Base-by-base conservation (phyloP, 306 rosid species). In the Crotalaria pallida region DNA sequence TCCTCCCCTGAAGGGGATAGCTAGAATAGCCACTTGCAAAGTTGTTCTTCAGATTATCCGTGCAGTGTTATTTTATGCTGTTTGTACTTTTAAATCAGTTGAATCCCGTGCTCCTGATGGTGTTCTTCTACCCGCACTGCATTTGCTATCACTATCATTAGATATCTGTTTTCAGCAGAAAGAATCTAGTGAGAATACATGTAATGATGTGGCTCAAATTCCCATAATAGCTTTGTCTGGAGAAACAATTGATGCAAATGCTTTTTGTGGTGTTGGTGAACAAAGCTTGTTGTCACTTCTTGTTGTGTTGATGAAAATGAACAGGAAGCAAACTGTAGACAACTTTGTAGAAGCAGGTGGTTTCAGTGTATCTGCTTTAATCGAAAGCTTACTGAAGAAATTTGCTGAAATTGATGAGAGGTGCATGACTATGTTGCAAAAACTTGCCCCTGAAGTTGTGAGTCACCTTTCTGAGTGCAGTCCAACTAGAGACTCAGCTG, bases 261-360 rank as follows among this genome's bases (percentile, higher is more conserved):
- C 76, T 50, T 68, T 74, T 61, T 75, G 72, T 71, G 88, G 80
- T 77, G 77, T 77, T 60, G 91, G 96, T 77, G 83, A 83, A 59
- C 96, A 87, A 65, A 85, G 96, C 82, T 82, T 95, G 81, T 73
- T 95, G 77, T 89, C 97, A 27, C 97, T 95, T 79, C 99, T 95
- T 79, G 91, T 91, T 71, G 49, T 69, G 51, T 79, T 89, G 79
- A 91, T 87, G 97, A 78, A 83, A 80, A 79, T 86, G 92, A 78
- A 88, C 80, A 79, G 61, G 76, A 83, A 72, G 55, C 90, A 84
- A 75, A 78, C 75, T 47, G 50, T 44, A 43, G 88, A 84, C 40
- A 87, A 59, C 74, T 71, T 72, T 57, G 70, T 73, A 65, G 96
- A 91, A 74, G 79, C 84, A 40, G 96, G 92, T 57, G 79, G 85